Base-by-base conservation (phyloP, 768 basidiomycete genomes). In the Sporobolomyces roseus region DNA sequence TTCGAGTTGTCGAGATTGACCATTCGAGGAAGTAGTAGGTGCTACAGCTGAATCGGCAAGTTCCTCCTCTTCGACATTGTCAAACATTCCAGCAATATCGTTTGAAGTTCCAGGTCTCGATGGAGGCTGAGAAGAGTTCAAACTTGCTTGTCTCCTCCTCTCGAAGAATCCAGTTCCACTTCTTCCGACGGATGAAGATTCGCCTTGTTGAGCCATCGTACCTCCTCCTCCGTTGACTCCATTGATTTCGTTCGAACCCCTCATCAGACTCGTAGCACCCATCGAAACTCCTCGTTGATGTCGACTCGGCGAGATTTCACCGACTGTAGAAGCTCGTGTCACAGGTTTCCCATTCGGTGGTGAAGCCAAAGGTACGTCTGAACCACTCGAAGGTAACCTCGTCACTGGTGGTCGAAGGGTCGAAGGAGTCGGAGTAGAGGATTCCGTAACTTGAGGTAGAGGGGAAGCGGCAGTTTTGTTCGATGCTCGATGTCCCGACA, bases 401-500 rank as follows among this genome's bases (percentile, higher is more conserved):
- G 65, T 60, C 14, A 60, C 58, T 1, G 58, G 58, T 10, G 58
- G 58, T 32, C 58, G 41, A 2, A 69, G 61, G 27, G 33, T 30
- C 51, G 58, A 45, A 33, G 53, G 21, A 5, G 66, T 27, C 3
- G 62, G 25, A 21, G 49, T 25, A 8, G 61, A 36, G 38, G 38
- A 41, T 33, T 74, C 74, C 32, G 48, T 32, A 33, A 74, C 74
- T 45, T 72, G 75, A 5, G 75, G 69, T 0, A 72, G 51, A 9
- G 71, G 60, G 21, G 71, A 65, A 0, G 65, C 71, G 38, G 70
- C 51, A 51, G 65, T 65, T 55, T 72, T 74, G 41, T 59, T 68
- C 17, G 65, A 45, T 33, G 72, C 61, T 29, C 61, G 54, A 33
- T 71, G 61, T 23, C 53, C 62, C 8, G 58, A 43, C 41, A 65